Percentiles rank a stretch among this genome's conserved stretches.
Evolutionary conservation across 2,329 filamentous ascomycete genomes (phyloP).

Genomic region (Phoma sp.): DNA sequence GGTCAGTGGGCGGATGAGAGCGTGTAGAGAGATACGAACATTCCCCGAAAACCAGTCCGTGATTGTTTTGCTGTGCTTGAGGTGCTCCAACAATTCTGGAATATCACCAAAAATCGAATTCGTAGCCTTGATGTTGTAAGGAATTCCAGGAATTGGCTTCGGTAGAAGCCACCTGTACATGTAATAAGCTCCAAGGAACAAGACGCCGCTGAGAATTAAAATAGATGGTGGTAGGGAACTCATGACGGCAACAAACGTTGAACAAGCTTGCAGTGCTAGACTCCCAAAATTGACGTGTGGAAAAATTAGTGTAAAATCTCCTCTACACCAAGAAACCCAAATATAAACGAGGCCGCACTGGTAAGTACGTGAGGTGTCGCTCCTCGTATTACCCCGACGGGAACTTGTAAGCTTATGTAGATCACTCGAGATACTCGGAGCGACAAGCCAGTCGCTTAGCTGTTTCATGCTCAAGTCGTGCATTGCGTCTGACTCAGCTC

Average conservation of each 20-base stretch:
- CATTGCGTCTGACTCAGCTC: not conserved
- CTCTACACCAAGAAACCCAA: no score
- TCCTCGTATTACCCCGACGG: no score
- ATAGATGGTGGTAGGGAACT: not conserved
- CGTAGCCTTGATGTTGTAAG: constrained; percentile 50
- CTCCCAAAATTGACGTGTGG: no score
- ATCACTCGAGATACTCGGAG: no score
- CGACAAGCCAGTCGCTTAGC: no score
- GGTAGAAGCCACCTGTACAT: constrained; percentile 43
- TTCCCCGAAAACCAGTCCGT: constrained; percentile 10
- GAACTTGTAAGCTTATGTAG: no score
- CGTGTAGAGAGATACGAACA: not conserved
- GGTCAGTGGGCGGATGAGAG: not conserved
- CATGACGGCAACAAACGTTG: not conserved
- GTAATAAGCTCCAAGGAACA: constrained; percentile 1
- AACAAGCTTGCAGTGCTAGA: no score
- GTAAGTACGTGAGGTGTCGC: no score
- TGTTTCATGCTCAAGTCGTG: not conserved
- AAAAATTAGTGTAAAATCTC: no score
- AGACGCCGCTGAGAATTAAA: not conserved
- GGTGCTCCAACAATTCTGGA: constrained; percentile 41
- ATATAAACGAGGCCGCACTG: no score
- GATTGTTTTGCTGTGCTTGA: constrained; percentile 24
- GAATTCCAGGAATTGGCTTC: constrained; percentile 55
- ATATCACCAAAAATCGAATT: constrained; percentile 52